Evolutionary conservation across 2,329 filamentous ascomycete species (phyloP), one percentile per base, ranked within the genome.

Genomic region (Cucurbitaria berberidis): DNA sequence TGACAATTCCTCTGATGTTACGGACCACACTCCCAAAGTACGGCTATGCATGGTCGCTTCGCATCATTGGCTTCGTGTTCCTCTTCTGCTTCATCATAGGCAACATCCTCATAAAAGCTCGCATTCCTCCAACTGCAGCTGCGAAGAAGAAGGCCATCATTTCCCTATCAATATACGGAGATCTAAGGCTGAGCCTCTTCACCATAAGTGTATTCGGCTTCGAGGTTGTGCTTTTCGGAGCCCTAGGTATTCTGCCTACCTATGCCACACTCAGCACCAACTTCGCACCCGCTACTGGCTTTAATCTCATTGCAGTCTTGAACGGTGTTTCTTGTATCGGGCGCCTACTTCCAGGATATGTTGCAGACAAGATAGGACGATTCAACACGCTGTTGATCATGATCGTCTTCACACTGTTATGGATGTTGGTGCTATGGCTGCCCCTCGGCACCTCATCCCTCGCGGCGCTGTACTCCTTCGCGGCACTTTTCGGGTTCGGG

Each of bases 401-500:
- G 58, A 68, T 70, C 9, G 39, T 74, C 6, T 66, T 73, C 30
- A 73, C 71, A 0, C 61, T 73, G 10, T 32, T 78, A 3, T 67
- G 74, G 34, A 73, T 73, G 48, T 68, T 78, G 18, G 64, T 56
- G 22, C 59, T 75, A 10, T 75, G 72, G 72, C 52, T 75, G 6
- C 72, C 72, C 5, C 50, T 74, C 1, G 71, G 71, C 3, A 64
- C 63, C 2, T 66, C 45, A 13, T 74, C 70, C 5, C 57, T 74
- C 2, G 51, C 64, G 1, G 64, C 67, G 13, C 55, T 80, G 0
- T 77, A 80, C 29, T 69, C 68, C 19, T 74, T 79, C 41, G 67
- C 71, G 1, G 70, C 74, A 0, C 66, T 81, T 1, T 81, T 80
- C 48, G 79, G 79, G 1, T 80, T 81, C 59, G 79, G 77, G 47